A percentile compares a stretch with the other conserved stretches of the same genome.
phyloP scores from a whole-genome alignment of 257 asterid genomes.

The Solanum virginianum region DNA sequence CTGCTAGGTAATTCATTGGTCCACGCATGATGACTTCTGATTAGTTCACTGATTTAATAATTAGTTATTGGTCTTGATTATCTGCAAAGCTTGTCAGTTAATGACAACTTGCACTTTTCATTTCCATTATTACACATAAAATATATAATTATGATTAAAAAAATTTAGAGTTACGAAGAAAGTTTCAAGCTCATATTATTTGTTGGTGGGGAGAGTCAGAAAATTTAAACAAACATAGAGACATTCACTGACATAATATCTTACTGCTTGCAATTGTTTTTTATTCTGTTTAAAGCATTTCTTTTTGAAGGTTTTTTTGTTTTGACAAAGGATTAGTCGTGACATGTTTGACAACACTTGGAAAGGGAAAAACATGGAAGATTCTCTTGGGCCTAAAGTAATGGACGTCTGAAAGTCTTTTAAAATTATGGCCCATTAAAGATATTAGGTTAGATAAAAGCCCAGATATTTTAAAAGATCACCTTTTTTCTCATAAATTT shows the following conservation, averaged over 20 bases:
- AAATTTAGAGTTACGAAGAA: no score
- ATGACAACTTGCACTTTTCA: background rate
- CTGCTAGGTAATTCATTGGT: background rate
- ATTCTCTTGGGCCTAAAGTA: background rate
- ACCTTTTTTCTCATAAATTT: no score
- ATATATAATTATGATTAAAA: background rate
- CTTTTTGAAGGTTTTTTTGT: background rate
- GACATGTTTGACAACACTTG: background rate
- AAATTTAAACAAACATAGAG: background rate
- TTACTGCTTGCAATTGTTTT: background rate
- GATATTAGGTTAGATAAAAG: no score
- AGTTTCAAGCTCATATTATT: background rate
- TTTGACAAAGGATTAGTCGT: background rate
- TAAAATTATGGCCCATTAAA: no score
- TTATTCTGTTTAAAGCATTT: background rate
- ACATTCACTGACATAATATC: background rate
- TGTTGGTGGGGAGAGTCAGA: no score
- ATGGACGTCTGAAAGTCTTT: background rate
- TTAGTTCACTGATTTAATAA: background rate
- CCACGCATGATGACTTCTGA: background rate
- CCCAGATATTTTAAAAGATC: no score
- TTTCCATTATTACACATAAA: background rate
- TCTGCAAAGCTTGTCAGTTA: background rate
- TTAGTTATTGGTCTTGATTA: background rate
- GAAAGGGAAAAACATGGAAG: background rate